These are phyloP conservation scores for Amanita rimosa DNA, from an alignment of 768 basidiomycete genomes.

Conservation along the genomic window DNA sequence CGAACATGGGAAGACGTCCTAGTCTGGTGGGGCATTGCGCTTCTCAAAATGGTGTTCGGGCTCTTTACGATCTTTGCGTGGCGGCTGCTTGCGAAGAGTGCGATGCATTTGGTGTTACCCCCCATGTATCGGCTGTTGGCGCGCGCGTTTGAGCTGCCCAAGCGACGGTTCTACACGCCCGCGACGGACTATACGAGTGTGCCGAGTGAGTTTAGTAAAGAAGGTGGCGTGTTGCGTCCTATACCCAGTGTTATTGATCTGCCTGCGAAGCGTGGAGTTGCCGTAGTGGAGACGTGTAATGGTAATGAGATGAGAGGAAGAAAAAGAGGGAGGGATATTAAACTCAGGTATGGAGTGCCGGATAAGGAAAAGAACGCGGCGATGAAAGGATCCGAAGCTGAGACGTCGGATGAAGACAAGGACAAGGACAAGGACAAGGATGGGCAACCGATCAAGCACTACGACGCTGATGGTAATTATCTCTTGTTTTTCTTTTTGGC, in stretches of 20 bases:
- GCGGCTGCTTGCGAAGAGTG: slow-evolving; percentile 78
- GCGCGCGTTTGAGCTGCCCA: slow-evolving; percentile 59
- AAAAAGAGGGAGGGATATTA: slow-evolving; percentile 5
- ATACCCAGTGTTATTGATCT: slow-evolving; percentile 86
- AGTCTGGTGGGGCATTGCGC: slow-evolving; percentile 36
- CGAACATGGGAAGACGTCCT: slow-evolving; percentile 26
- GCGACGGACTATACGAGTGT: slow-evolving; percentile 79
- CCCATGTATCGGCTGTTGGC: slow-evolving; percentile 74
- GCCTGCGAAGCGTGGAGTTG: slow-evolving; percentile 31
- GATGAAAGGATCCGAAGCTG: slow-evolving; percentile 15
- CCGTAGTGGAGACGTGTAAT: slow-evolving; percentile 29
- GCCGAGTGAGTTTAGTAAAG: slow-evolving; percentile 35
- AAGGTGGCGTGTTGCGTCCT: slow-evolving; percentile 38
- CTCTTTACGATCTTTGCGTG: slow-evolving; percentile 74
- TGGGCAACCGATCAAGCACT: slow-evolving; percentile 44
- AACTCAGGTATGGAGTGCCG: slow-evolving; percentile 7
- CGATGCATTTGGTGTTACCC: slow-evolving; percentile 65
- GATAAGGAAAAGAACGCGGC: slow-evolving; percentile 15
- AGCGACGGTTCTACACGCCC: slow-evolving; percentile 80
- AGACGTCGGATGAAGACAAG: slow-evolving; percentile 16
- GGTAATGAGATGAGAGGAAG: slow-evolving; percentile 14
- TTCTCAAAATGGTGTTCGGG: slow-evolving; percentile 38
- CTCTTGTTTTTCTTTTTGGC: not conserved
- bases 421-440: slow-evolving; percentile 26
- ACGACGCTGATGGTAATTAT: slow-evolving; percentile 77